These are phyloP conservation scores for Lepiota venenata DNA, from an alignment of 768 basidiomycete genomes.

Conservation along the genomic window DNA sequence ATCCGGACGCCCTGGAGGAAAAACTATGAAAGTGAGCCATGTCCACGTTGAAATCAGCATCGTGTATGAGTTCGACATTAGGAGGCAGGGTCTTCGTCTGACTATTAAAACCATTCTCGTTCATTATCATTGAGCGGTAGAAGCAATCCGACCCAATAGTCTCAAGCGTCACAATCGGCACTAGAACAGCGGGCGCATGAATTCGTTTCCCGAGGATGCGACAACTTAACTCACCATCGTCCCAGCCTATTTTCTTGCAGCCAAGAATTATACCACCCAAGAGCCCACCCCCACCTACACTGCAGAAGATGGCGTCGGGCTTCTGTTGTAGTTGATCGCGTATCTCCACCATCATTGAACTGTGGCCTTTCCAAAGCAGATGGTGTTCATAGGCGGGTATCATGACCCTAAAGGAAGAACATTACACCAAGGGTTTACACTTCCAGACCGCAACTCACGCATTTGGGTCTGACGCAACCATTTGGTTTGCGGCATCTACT, in stretches of 20 bases:
- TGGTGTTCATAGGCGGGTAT: slow-evolving; percentile 73
- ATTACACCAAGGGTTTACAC: not conserved
- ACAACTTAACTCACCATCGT: slow-evolving; percentile 46
- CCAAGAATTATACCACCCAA: slow-evolving; percentile 68
- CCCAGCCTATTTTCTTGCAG: slow-evolving; percentile 64
- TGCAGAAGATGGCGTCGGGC: slow-evolving; percentile 75
- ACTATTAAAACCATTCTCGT: slow-evolving; percentile 33
- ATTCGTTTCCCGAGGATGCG: not conserved
- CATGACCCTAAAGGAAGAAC: slow-evolving; percentile 43
- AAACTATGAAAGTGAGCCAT: slow-evolving; percentile 57
- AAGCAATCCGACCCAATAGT: slow-evolving; percentile 75
- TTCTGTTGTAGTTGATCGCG: slow-evolving; percentile 45
- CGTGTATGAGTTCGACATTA: slow-evolving; percentile 39
- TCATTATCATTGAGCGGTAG: slow-evolving; percentile 66
- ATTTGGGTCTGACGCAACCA: slow-evolving; percentile 39
- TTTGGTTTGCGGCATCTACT: slow-evolving; percentile 42
- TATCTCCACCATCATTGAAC: slow-evolving; percentile 71
- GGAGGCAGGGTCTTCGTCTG: slow-evolving; percentile 31
- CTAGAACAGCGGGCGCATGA: slow-evolving; percentile 24
- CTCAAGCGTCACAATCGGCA: slow-evolving; percentile 65
- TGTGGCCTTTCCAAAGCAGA: slow-evolving; percentile 71
- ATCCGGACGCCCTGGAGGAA: slow-evolving; percentile 63
- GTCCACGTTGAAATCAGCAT: slow-evolving; percentile 40
- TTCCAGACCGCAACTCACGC: slow-evolving; percentile 40
- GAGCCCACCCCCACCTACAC: slow-evolving; percentile 73